Evolutionary conservation across 1,139 yeast species (phyloP), one percentile per base, ranked within the genome.

Genomic region (Cylindricascospora bacillispora): DNA sequence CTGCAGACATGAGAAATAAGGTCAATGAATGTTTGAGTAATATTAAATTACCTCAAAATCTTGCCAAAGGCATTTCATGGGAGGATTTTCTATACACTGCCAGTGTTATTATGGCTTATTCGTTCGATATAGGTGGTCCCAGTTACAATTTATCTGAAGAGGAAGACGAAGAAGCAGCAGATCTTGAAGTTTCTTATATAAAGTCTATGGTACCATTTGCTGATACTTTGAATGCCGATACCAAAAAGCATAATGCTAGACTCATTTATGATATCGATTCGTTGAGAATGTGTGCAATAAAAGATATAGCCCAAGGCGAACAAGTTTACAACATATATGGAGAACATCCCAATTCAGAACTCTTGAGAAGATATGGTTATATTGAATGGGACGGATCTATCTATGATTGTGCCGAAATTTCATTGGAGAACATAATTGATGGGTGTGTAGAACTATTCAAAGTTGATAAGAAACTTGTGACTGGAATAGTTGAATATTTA

Each of bases 141-240:
- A 45, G 45, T 6, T 46, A 41, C 2, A 44, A 35, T 22, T 47
- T 36, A 11, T 48, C 49, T 3, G 57, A 49, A 10, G 60, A 56
- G 4, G 43, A 45, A 15, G 57, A 48, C 14, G 57, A 48, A 6
- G 60, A 51, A 10, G 52, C 47, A 1, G 55, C 47, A 4, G 61
- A 52, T n/a, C 56, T 49, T 2, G 56, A 51, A 5, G 75, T 67
- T 31, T 62, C 63, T 3, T 67, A 65, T 33, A 60, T 68, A 39
- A 86, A 89, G 49, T 79, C 93, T 0, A 79, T 89, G 93, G 85
- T 85, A 5, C 94, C 97, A 0, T 59, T 85, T 31, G 97, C 97
- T 0, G 97, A 89, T 47, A 74, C 82, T 16, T 59, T 89, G 36
- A 89, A 89, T 47, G 86, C 95, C 1, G 89, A 85, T 47, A 78